These are phyloP conservation scores for Corallochytrium limacisporum DNA, from an alignment of 78 protist species.

Conservation along the genomic window DNA sequence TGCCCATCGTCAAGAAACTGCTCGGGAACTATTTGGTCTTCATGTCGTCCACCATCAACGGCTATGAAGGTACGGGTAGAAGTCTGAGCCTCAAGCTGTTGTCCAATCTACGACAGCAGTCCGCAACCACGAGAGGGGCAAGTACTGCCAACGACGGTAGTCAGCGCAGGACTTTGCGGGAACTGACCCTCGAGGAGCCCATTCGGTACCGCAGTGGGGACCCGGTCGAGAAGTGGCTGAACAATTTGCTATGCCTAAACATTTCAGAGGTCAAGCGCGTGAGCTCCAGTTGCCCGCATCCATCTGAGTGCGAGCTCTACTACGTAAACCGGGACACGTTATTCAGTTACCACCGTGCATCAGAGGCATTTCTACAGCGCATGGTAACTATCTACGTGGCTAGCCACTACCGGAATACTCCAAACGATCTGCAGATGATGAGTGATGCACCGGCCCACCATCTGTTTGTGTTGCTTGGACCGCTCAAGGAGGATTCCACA, in stretches of 20 bases:
- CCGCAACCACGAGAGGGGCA: not conserved
- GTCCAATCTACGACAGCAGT: constrained; percentile 68
- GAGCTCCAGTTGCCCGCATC: constrained; percentile 62
- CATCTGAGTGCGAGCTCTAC: constrained; percentile 79
- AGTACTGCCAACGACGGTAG: not conserved
- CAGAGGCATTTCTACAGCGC: constrained; percentile 84
- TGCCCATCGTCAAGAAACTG: constrained; percentile 76
- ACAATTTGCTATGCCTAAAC: constrained; percentile 78
- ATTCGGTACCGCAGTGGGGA: constrained; percentile 82
- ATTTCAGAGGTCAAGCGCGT: not conserved
- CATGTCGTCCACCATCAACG: constrained; percentile 77
- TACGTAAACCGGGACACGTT: constrained; percentile 89
- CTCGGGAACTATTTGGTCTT: constrained; percentile 84
- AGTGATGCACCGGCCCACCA: constrained; percentile 98
- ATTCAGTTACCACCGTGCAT: constrained; percentile 77
- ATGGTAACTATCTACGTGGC: constrained; percentile 88
- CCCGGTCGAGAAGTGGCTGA: constrained; percentile 59
- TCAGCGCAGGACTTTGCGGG: constrained; percentile 34
- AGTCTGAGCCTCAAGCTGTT: constrained; percentile 94
- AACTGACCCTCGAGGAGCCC: constrained; percentile 83
- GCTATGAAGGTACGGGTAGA: constrained; percentile 99
- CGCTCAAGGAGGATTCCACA: constrained; percentile 25
- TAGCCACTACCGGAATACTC: constrained; percentile 93
- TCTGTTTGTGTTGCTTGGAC: constrained; percentile 87
- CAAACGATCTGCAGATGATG: constrained; percentile 96